Evolutionary conservation across 2,329 filamentous ascomycete genomes (phyloP).

Genomic region (Fusarium stilboides): DNA sequence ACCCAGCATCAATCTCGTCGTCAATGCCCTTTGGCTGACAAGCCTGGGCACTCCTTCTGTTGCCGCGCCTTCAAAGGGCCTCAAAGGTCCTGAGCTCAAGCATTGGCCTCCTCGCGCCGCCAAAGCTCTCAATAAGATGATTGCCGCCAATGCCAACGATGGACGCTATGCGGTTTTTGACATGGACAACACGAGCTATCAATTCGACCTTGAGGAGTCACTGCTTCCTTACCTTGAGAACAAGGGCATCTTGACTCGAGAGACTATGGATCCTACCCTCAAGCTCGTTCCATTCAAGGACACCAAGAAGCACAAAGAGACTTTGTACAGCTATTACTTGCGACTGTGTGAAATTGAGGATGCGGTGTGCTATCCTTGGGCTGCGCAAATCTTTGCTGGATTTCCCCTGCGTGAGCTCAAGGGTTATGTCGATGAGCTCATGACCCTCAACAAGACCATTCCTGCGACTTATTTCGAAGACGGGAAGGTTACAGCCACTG

Average conservation of each 20-base stretch:
- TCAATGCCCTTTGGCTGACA: constrained; percentile 36
- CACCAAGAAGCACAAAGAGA: constrained; percentile 56
- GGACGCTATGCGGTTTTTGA: constrained; percentile 60
- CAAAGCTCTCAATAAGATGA: constrained; percentile 56
- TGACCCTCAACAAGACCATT: constrained; percentile 59
- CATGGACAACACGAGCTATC: constrained; percentile 64
- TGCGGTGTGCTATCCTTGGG: constrained; percentile 61
- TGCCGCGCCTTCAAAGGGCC: constrained; percentile 30
- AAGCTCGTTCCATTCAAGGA: constrained; percentile 61
- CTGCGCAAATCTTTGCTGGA: constrained; percentile 59
- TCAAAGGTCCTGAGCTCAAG: constrained; percentile 44
- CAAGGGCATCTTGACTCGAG: constrained; percentile 58
- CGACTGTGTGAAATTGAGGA: constrained; percentile 61
- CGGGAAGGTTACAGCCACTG: constrained; percentile 49
- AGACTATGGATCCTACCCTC: constrained; percentile 58
- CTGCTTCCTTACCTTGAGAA: constrained; percentile 61
- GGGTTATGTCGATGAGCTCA: constrained; percentile 63
- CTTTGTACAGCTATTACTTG: constrained; percentile 62
- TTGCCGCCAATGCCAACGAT: constrained; percentile 56
- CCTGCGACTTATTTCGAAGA: constrained; percentile 56
- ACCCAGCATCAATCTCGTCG: constrained; percentile 18
- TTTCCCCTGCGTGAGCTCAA: constrained; percentile 62
- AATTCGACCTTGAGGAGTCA: constrained; percentile 61
- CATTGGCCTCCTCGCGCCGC: constrained; percentile 59
- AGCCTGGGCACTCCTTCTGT: constrained; percentile 24